Evolutionary conservation across 139 green algal genomes (phyloP).

Genomic region (Tetraselmis chui): DNA sequence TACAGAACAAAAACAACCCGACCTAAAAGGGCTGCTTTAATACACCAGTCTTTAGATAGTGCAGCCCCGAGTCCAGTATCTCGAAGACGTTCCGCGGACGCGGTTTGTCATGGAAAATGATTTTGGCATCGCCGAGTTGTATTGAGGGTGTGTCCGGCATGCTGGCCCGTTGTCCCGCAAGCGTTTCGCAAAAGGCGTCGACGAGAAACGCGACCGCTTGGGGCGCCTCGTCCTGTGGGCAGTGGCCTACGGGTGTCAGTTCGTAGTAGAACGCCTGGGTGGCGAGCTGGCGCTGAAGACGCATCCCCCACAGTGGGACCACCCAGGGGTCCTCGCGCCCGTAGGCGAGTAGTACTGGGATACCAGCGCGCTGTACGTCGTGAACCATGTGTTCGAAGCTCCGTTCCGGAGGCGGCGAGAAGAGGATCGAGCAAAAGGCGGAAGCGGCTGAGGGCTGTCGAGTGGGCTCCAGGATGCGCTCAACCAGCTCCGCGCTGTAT

Average conservation of each 20-base stretch:
- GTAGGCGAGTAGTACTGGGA: slow-evolving; percentile 21
- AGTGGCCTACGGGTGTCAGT: slow-evolving; percentile 43
- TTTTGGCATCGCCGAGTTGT: not conserved
- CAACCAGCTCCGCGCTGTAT: not conserved
- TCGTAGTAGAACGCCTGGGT: slow-evolving; percentile 40
- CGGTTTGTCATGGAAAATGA: not conserved
- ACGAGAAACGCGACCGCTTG: slow-evolving; percentile 5
- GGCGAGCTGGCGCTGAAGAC: slow-evolving; percentile 15
- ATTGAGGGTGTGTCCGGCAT: not conserved
- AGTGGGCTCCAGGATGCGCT: slow-evolving; percentile 27
- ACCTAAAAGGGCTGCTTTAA: not conserved
- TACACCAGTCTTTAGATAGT: not conserved
- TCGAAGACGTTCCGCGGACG: not conserved
- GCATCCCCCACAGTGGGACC: slow-evolving; percentile 48
- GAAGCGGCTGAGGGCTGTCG: slow-evolving; percentile 40
- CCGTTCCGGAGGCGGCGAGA: slow-evolving; percentile 29
- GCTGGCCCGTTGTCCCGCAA: not conserved
- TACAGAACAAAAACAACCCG: too few relatives aligned
- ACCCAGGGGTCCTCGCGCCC: slow-evolving; percentile 61
- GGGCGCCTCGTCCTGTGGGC: slow-evolving; percentile 55
- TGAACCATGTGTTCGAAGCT: slow-evolving; percentile 43
- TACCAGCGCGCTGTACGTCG: slow-evolving; percentile 21
- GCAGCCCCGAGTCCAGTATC: not conserved
- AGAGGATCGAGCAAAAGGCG: slow-evolving; percentile 49
- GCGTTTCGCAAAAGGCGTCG: not conserved